A percentile compares a stretch with the other conserved stretches of the same genome.
Evolutionary conservation across 169 alveolate species (phyloP).

Genomic region (Besnoitia besnoiti): DNA sequence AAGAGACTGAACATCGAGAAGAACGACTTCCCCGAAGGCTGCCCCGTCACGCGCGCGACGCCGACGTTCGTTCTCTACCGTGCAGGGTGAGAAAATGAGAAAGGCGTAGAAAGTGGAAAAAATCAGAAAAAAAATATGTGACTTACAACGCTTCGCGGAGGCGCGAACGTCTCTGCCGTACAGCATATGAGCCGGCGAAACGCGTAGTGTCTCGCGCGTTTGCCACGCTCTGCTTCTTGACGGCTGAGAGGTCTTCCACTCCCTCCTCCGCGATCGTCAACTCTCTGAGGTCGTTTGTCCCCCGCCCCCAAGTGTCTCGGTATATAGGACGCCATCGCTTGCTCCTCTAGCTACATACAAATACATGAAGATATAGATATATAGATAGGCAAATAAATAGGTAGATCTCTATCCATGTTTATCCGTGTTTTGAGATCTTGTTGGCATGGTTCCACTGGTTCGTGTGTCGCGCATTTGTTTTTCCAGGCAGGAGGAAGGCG

Average conservation of each 20-base stretch:
- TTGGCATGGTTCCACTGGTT: not conserved
- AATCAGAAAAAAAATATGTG: not conserved
- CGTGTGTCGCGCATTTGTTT: not conserved
- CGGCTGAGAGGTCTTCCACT: too few relatives aligned
- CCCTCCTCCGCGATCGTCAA: too few relatives aligned
- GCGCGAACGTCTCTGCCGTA: too few relatives aligned
- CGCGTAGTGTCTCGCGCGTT: too few relatives aligned
- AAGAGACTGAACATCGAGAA: conserved; percentile 75
- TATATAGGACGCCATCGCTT: too few relatives aligned
- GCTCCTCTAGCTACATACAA: too few relatives aligned
- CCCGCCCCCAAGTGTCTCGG: too few relatives aligned
- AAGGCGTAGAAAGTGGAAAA: not conserved
- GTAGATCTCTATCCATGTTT: too few relatives aligned
- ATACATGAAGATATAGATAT: not conserved
- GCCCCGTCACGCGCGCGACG: conserved; percentile 76
- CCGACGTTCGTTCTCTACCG: conserved; percentile 75
- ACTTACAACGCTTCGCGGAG: too few relatives aligned
- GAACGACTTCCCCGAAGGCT: conserved; percentile 78
- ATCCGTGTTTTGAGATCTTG: not conserved
- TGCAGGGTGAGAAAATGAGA: not conserved
- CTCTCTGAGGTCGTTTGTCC: too few relatives aligned
- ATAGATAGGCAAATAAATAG: not conserved
- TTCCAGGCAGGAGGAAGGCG: not conserved
- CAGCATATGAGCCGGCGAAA: too few relatives aligned
- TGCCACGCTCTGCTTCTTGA: too few relatives aligned